Conservation (phyloP, 345 rosid genomes). For the Lagerstroemia speciosa region DNA sequence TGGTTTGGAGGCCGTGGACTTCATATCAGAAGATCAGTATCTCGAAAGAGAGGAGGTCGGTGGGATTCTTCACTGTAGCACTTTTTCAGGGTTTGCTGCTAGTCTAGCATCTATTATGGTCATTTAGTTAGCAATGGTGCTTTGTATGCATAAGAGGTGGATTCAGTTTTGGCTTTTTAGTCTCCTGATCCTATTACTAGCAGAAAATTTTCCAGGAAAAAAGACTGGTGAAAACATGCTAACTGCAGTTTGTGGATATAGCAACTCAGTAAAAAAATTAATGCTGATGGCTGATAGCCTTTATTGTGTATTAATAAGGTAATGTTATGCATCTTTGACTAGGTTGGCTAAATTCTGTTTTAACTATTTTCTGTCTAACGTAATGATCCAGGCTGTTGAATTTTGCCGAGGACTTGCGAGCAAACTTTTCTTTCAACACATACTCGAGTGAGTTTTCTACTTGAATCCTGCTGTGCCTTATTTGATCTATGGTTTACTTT, state of each 20-base stretch:
- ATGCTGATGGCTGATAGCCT: not conserved
- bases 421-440: slow-evolving; percentile 62
- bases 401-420: slow-evolving; percentile 72
- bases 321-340: not conserved
- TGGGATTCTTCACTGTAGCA: not conserved
- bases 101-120: not conserved
- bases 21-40: slow-evolving; percentile 54
- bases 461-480: slow-evolving; percentile 1
- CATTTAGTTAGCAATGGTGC: not conserved
- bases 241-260: not conserved
- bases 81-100: not conserved
- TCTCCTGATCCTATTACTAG: not conserved
- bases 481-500: slow-evolving; percentile 1
- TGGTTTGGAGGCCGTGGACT: slow-evolving; percentile 75
- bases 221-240: not conserved
- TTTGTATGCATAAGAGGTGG: not conserved
- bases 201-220: not conserved
- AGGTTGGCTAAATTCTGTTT: not conserved
- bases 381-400: slow-evolving; percentile 55
- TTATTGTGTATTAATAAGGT: not conserved
- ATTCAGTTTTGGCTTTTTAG: not conserved
- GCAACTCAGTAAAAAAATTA: not conserved
- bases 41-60: slow-evolving; percentile 71
- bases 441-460: slow-evolving; percentile 53
- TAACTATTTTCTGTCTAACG: slow-evolving; percentile 5